phyloP scores from a whole-genome alignment of 2,329 filamentous ascomycete species.

The Diplodia mutila region DNA sequence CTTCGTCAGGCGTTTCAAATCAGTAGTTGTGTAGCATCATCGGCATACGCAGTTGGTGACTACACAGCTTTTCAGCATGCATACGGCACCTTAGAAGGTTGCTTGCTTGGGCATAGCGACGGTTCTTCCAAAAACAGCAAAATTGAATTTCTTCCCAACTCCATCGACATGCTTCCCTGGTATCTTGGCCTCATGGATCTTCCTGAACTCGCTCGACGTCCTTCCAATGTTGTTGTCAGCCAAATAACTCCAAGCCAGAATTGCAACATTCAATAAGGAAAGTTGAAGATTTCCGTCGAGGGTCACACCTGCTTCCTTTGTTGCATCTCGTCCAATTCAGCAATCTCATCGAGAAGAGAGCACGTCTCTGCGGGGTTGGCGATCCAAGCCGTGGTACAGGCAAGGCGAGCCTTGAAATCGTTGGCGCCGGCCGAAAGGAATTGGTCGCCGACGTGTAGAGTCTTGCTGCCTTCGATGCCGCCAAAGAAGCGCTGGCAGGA shows the following conservation, averaged over 20 bases:
- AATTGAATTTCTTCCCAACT: conserved; percentile 2
- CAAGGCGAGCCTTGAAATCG: conserved; percentile 92
- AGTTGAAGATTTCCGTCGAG: not conserved
- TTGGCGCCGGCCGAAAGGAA: conserved; percentile 94
- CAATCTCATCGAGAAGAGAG: conserved; percentile 82
- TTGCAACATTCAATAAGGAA: not conserved
- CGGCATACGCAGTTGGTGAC: not conserved
- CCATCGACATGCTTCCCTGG: not conserved
- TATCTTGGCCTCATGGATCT: conserved; percentile 8
- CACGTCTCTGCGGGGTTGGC: conserved; percentile 91
- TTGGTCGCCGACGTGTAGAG: conserved; percentile 92
- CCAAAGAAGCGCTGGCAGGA: conserved; percentile 92
- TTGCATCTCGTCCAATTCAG: conserved; percentile 46
- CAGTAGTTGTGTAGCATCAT: not conserved
- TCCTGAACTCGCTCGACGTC: conserved; percentile 16
- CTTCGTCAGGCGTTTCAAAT: not conserved
- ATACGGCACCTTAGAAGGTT: too few relatives aligned
- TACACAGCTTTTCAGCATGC: not conserved
- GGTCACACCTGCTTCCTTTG: conserved; percentile 30
- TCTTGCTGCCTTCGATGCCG: conserved; percentile 73
- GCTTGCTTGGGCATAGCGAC: not conserved
- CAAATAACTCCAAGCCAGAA: conserved; percentile 9
- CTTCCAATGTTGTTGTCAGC: not conserved
- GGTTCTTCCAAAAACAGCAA: not conserved
- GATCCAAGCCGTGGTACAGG: conserved; percentile 96